Conservation (phyloP, 2,329 filamentous ascomycete genomes). For the Cladobotryum protrusum region DNA sequence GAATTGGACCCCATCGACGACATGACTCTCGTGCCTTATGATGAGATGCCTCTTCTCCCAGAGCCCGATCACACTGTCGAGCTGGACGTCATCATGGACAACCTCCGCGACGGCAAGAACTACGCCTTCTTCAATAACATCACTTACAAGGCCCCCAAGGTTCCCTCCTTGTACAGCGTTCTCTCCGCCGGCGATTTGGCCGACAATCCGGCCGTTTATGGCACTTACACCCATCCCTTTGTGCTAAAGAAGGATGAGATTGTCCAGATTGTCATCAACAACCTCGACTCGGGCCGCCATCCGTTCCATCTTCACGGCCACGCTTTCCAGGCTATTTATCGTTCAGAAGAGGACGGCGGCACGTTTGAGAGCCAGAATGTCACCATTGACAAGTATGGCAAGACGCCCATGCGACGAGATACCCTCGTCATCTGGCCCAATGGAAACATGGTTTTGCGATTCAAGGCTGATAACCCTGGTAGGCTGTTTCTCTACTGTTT, state of each 20-base stretch:
- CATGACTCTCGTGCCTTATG: slow-evolving; percentile 61
- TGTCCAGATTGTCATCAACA: slow-evolving; percentile 74
- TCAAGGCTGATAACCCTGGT: slow-evolving; percentile 61
- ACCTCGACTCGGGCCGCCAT: slow-evolving; percentile 63
- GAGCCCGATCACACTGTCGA: slow-evolving; percentile 58
- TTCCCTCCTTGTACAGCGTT: slow-evolving; percentile 73
- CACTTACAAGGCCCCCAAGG: slow-evolving; percentile 67
- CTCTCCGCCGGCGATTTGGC: slow-evolving; percentile 56
- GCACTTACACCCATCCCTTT: slow-evolving; percentile 58
- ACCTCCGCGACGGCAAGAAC: slow-evolving; percentile 54
- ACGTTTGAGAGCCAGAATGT: slow-evolving; percentile 44
- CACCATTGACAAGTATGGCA: slow-evolving; percentile 41
- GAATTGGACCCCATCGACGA: slow-evolving; percentile 68
- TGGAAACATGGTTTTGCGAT: slow-evolving; percentile 64
- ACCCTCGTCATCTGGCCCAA: slow-evolving; percentile 58
- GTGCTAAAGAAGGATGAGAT: slow-evolving; percentile 61
- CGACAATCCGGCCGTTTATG: slow-evolving; percentile 56
- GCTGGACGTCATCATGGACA: slow-evolving; percentile 58
- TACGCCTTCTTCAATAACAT: slow-evolving; percentile 69
- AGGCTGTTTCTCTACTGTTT: slow-evolving; percentile 16
- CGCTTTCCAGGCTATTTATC: slow-evolving; percentile 61
- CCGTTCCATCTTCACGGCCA: slow-evolving; percentile 78
- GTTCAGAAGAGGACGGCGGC: slow-evolving; percentile 52
- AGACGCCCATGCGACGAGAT: slow-evolving; percentile 60
- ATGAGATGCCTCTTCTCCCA: slow-evolving; percentile 54